These are phyloP conservation scores for Stemphylium lycopersici DNA, from an alignment of 2,329 filamentous ascomycete genomes.

Conservation along the genomic window DNA sequence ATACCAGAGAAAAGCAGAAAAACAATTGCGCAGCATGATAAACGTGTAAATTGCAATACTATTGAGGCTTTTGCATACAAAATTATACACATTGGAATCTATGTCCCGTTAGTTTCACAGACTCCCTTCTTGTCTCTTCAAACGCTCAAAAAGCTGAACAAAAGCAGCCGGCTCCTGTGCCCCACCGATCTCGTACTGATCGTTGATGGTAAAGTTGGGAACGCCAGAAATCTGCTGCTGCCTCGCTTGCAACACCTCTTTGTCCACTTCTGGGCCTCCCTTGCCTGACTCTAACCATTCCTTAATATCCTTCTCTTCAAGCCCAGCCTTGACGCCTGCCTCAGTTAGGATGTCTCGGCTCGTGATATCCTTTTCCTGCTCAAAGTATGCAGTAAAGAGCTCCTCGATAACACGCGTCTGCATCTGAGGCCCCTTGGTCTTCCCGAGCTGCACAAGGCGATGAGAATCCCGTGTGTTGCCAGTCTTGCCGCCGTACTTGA, in stretches of 20 bases:
- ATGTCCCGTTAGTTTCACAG: slow-evolving; percentile 1
- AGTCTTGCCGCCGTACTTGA: slow-evolving; percentile 71
- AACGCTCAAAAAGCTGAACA: slow-evolving; percentile 67
- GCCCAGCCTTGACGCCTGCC: slow-evolving; percentile 52
- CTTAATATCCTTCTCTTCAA: slow-evolving; percentile 51
- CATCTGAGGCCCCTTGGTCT: slow-evolving; percentile 58
- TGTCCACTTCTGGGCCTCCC: slow-evolving; percentile 54
- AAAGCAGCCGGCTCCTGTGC: slow-evolving; percentile 74
- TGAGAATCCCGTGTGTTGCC: slow-evolving; percentile 83
- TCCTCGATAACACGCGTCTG: slow-evolving; percentile 52
- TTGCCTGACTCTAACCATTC: slow-evolving; percentile 53
- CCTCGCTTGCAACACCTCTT: slow-evolving; percentile 53
- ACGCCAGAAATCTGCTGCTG: slow-evolving; percentile 68
- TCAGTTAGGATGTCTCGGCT: slow-evolving; percentile 48
- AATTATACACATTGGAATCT: neutral
- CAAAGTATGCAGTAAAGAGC: slow-evolving; percentile 53
- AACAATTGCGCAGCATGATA: too few relatives aligned
- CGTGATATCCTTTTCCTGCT: slow-evolving; percentile 57
- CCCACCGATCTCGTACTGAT: slow-evolving; percentile 69
- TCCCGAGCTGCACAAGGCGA: slow-evolving; percentile 71
- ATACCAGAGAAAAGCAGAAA: too few relatives aligned
- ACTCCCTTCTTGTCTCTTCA: slow-evolving; percentile 55
- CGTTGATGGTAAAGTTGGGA: slow-evolving; percentile 77
- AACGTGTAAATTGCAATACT: too few relatives aligned
- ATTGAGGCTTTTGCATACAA: neutral